Percentiles rank a stretch among this genome's conserved stretches.
phyloP scores from a whole-genome alignment of 106 monocot species.

The Allium fistulosum region DNA sequence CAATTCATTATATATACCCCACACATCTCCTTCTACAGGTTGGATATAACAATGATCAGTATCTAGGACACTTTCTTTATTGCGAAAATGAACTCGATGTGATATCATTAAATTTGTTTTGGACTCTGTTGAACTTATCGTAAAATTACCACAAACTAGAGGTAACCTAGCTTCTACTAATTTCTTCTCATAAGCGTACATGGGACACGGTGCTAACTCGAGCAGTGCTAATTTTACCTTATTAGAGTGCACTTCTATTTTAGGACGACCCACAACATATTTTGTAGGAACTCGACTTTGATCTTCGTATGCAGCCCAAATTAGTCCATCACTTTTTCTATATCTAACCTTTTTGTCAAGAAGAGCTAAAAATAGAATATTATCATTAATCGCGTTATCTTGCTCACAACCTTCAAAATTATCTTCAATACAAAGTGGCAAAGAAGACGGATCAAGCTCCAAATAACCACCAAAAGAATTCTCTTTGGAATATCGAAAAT shows the following conservation, averaged over 20 bases:
- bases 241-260: neutral
- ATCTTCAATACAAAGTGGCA: slow-evolving; percentile 6
- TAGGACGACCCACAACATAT: slow-evolving; percentile 7
- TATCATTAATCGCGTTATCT: slow-evolving; percentile 7
- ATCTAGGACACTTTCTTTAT: too few relatives aligned
- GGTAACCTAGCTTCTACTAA: slow-evolving; percentile 3
- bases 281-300: slow-evolving; percentile 1
- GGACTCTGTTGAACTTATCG: too few relatives aligned
- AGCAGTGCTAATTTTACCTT: neutral
- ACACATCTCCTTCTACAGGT: too few relatives aligned
- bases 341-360: slow-evolving; percentile 4
- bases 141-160: too few relatives aligned
- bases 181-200: slow-evolving; percentile 2
- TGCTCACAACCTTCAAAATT: neutral
- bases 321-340: neutral
- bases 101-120: too few relatives aligned
- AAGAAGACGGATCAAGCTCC: slow-evolving; percentile 1
- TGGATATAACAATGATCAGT: neutral
- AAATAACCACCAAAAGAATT: neutral
- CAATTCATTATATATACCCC: too few relatives aligned
- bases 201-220: neutral
- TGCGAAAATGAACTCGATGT: too few relatives aligned
- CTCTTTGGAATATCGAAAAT: slow-evolving; percentile 5
- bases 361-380: slow-evolving; percentile 6
- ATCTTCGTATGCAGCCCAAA: slow-evolving; percentile 11